These are phyloP conservation scores for Hemileccinum rubropunctum DNA, from an alignment of 768 basidiomycete species.

Conservation along the genomic window DNA sequence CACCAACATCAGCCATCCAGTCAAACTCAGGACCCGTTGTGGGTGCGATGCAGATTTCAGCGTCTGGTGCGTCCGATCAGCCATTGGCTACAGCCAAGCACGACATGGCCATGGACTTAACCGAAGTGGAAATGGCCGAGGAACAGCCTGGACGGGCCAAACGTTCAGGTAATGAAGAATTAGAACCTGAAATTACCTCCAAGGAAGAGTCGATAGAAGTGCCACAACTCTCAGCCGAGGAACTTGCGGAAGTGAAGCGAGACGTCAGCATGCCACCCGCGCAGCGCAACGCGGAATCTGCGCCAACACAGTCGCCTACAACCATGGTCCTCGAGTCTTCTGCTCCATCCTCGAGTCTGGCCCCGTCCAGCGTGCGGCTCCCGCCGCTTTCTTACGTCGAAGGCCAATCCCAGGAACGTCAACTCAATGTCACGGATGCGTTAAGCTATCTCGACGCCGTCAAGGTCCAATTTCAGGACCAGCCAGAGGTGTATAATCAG, in stretches of 20 bases:
- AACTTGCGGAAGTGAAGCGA: conserved; percentile 15
- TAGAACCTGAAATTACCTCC: neutral
- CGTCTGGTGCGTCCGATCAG: conserved; percentile 19
- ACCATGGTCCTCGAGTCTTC: conserved; percentile 8
- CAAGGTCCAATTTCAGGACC: conserved; percentile 56
- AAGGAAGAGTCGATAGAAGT: conserved; percentile 7
- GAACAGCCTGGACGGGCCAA: conserved; percentile 11
- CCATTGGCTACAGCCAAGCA: conserved; percentile 20
- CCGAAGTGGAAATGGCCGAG: conserved; percentile 16
- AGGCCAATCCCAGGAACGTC: conserved; percentile 36
- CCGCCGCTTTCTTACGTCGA: conserved; percentile 24
- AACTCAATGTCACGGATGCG: conserved; percentile 61
- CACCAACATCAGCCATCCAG: neutral
- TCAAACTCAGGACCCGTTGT: conserved; percentile 12
- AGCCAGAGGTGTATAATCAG: conserved; percentile 61
- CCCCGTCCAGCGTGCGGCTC: conserved; percentile 12
- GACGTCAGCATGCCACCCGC: conserved; percentile 26
- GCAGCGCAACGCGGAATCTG: conserved; percentile 10
- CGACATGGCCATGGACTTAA: conserved; percentile 24
- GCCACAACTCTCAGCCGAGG: conserved; percentile 9
- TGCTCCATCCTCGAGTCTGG: neutral
- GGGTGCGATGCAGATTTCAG: neutral
- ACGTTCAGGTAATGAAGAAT: conserved; percentile 2
- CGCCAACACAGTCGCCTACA: conserved; percentile 9
- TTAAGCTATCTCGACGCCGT: conserved; percentile 63